Base-by-base conservation (phyloP, 371 early-diverging fungal species). In the Zopfochytrium polystomum region DNA sequence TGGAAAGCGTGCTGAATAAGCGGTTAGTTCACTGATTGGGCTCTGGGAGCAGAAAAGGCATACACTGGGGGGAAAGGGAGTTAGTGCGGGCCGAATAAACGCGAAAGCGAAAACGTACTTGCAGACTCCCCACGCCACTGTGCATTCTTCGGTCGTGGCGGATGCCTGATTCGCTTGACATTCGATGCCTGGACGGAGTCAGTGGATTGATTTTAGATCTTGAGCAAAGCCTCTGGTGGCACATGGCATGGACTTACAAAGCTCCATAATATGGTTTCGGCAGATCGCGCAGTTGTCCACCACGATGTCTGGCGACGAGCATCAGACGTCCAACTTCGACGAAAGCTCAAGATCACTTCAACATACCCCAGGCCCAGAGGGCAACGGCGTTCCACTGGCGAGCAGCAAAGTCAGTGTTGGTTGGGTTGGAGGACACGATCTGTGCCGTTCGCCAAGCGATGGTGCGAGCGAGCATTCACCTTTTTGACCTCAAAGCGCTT, bases 221-320 rank as follows among this genome's bases (percentile, higher is more conserved):
- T 33, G 22, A 35, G 11, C 47, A 5, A 47, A 27, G 11, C n/a
- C 4, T n/a, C n/a, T n/a, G n/a, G n/a, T n/a, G n/a, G n/a, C n/a
- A n/a, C n/a, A n/a, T n/a, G n/a, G 75, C 45, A 72, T 65, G 43
- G 66, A 77, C 80, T 80, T 86, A 89, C 99, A 99, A 50, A 95
- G 87, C 70, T 99, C 99, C 99, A 99, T 99, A 74, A 97, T 99
- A 78, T 99, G 98, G 78, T 99, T 99, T 70, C 99, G 89, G 81
- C 99, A 99, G 75, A 99, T 99, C 62, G 99, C 99, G 71, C 99
- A 99, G 76, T 95, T 97, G 72, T 99, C 99, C 13, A 98, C 96
- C 33, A 92, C 92, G 82, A 96, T 96, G 76, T 99, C 99, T 80
- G 62, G 9, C 32, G 0, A 5, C 22, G 31, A 1, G 6, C 1